Evolutionary conservation across 768 basidiomycete genomes (phyloP).

Genomic region (Collybia mongolica): DNA sequence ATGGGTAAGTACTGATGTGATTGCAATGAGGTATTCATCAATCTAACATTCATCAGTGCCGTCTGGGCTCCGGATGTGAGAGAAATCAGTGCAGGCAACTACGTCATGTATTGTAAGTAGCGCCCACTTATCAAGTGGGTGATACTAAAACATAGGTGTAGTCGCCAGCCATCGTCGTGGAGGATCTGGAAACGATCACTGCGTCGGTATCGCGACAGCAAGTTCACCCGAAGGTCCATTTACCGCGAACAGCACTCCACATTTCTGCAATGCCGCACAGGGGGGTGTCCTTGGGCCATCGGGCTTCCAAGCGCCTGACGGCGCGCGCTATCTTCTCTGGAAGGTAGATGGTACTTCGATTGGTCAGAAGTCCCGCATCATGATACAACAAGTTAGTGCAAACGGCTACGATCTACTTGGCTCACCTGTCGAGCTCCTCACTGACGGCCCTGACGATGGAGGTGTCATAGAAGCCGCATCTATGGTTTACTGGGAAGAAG

Average conservation of each 20-base stretch:
- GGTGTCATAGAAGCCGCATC: conserved; percentile 2
- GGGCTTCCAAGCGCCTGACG: conserved; percentile 1
- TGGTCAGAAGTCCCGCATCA: conserved; percentile 1
- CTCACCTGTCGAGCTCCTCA: not conserved
- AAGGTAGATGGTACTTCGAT: conserved; percentile 4
- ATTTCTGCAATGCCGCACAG: not conserved
- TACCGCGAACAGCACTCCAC: not conserved
- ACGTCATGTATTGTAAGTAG: conserved; percentile 4
- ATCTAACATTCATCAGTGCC: not conserved
- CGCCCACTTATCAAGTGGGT: no score
- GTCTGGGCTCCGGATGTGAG: conserved; percentile 6
- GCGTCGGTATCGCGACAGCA: conserved; percentile 2
- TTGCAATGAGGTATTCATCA: not conserved
- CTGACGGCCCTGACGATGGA: conserved; percentile 1
- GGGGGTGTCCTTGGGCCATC: conserved; percentile 2
- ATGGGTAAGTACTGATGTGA: not conserved
- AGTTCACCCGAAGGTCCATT: conserved; percentile 2
- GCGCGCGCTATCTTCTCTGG: conserved; percentile 4
- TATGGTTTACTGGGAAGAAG: conserved; percentile 3
- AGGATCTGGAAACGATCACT: conserved; percentile 1
- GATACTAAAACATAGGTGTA: no score
- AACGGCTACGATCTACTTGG: conserved; percentile 2
- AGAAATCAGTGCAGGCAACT: not conserved
- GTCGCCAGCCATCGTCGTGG: not conserved
- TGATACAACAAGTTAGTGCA: conserved; percentile 2